Percentiles rank a stretch among this genome's conserved stretches.
phyloP scores from a whole-genome alignment of 345 rosid species.

The Gossypium raimondii region DNA sequence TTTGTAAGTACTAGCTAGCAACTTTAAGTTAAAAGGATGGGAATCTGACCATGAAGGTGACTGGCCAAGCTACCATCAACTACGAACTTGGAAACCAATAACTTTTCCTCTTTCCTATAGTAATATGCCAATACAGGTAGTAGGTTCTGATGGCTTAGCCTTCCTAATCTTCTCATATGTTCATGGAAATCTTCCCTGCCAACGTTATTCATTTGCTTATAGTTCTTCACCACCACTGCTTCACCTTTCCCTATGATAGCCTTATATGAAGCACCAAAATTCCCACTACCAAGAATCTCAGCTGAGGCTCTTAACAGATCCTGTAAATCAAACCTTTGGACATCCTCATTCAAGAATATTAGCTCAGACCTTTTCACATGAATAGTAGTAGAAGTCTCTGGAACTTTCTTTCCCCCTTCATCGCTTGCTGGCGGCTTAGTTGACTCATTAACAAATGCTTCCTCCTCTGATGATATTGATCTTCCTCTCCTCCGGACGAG shows the following conservation, averaged over 20 bases:
- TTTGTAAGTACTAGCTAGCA: neutral
- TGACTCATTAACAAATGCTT: slow-evolving; percentile 7
- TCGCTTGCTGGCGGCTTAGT: slow-evolving; percentile 12
- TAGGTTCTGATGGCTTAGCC: slow-evolving; percentile 54
- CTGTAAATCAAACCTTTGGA: slow-evolving; percentile 56
- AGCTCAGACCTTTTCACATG: slow-evolving; percentile 28
- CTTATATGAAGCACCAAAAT: slow-evolving; percentile 73
- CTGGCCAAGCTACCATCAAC: slow-evolving; percentile 61
- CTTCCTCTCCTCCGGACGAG: slow-evolving; percentile 19
- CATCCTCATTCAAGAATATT: slow-evolving; percentile 45
- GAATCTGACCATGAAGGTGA: slow-evolving; percentile 59
- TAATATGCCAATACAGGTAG: slow-evolving; percentile 54
- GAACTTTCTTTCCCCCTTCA: neutral
- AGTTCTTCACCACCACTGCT: slow-evolving; percentile 70
- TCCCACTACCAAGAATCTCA: slow-evolving; percentile 79
- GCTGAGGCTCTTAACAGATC: slow-evolving; percentile 72
- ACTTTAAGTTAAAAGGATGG: too few relatives aligned
- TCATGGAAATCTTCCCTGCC: slow-evolving; percentile 70
- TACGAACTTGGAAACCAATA: slow-evolving; percentile 49
- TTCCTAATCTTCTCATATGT: slow-evolving; percentile 61
- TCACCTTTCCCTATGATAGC: slow-evolving; percentile 35
- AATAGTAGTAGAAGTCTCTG: neutral
- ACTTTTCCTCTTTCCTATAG: slow-evolving; percentile 72
- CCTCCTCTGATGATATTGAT: neutral
- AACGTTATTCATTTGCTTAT: slow-evolving; percentile 62